These are phyloP conservation scores for Candida mattraensis DNA, from an alignment of 805 yeast genomes.

Conservation along the genomic window DNA sequence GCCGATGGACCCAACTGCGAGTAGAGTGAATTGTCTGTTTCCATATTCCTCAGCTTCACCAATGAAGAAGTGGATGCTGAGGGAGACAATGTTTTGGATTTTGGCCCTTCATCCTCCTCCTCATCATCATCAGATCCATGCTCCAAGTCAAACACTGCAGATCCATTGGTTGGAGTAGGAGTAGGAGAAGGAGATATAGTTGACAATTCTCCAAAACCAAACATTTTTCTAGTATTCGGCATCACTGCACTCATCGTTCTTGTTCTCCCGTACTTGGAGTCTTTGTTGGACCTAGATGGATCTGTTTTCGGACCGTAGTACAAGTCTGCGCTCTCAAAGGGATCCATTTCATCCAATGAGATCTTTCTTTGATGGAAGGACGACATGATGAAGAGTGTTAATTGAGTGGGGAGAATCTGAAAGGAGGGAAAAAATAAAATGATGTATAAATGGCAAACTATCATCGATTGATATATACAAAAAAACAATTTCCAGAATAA, in stretches of 20 bases:
- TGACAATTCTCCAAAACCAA: slow-evolving; percentile 5
- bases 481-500: slow-evolving; percentile 3
- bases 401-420: no score
- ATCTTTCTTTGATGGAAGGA: slow-evolving; percentile 30
- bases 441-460: slow-evolving; percentile 3
- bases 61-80: slow-evolving; percentile 23
- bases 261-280: slow-evolving; percentile 47
- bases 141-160: slow-evolving; percentile 19
- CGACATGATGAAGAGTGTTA: no score
- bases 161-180: slow-evolving; percentile 13
- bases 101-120: slow-evolving; percentile 5
- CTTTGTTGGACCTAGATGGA: slow-evolving; percentile 45
- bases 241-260: slow-evolving; percentile 51
- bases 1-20: neutral
- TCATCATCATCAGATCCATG: slow-evolving; percentile 8
- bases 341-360: slow-evolving; percentile 54
- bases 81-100: slow-evolving; percentile 12
- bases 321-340: slow-evolving; percentile 64
- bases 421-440: neutral
- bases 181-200: slow-evolving; percentile 12
- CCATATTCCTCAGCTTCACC: slow-evolving; percentile 16
- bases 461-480: slow-evolving; percentile 1
- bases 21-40: slow-evolving; percentile 9
- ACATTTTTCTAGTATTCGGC: slow-evolving; percentile 22
- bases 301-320: slow-evolving; percentile 68